Evolutionary conservation across 805 yeast species (phyloP).

Genomic region (Kuraishia ogatae): DNA sequence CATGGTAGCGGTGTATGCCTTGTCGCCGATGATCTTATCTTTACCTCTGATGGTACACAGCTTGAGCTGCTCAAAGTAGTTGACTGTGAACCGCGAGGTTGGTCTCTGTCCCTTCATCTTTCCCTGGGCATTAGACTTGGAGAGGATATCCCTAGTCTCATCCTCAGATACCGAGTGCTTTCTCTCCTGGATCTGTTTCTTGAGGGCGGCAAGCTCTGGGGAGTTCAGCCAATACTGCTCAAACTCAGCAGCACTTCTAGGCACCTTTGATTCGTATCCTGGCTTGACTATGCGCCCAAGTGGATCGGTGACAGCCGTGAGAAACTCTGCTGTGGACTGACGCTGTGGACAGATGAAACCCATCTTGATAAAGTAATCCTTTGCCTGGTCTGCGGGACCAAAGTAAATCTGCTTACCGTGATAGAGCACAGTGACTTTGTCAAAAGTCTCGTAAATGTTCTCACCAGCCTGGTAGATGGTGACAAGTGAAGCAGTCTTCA

Average conservation of each 20-base stretch:
- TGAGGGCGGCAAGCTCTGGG: conserved; percentile 37
- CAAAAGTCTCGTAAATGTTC: conserved; percentile 53
- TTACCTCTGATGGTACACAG: conserved; percentile 41
- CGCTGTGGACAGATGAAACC: conserved; percentile 57
- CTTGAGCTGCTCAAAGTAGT: conserved; percentile 38
- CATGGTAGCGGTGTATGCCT: conserved; percentile 36
- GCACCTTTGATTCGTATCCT: conserved; percentile 46
- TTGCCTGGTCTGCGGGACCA: conserved; percentile 50
- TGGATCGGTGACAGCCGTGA: conserved; percentile 65
- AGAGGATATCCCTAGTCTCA: conserved; percentile 29
- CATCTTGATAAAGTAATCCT: conserved; percentile 50
- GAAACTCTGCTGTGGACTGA: conserved; percentile 64
- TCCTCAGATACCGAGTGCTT: conserved; percentile 21
- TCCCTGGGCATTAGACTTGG: conserved; percentile 22
- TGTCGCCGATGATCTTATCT: conserved; percentile 50
- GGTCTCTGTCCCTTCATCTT: conserved; percentile 27
- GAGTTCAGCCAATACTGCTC: conserved; percentile 51
- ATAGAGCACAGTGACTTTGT: conserved; percentile 50
- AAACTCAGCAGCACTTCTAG: conserved; percentile 56
- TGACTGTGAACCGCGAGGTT: conserved; percentile 33
- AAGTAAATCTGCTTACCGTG: conserved; percentile 52
- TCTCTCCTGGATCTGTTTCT: conserved; percentile 19
- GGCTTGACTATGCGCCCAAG: conserved; percentile 40
- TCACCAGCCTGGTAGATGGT: conserved; percentile 66
- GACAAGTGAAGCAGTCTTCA: conserved; percentile 48